These are phyloP conservation scores for Cystoderma amianthinum DNA, from an alignment of 768 basidiomycete species.

Conservation along the genomic window DNA sequence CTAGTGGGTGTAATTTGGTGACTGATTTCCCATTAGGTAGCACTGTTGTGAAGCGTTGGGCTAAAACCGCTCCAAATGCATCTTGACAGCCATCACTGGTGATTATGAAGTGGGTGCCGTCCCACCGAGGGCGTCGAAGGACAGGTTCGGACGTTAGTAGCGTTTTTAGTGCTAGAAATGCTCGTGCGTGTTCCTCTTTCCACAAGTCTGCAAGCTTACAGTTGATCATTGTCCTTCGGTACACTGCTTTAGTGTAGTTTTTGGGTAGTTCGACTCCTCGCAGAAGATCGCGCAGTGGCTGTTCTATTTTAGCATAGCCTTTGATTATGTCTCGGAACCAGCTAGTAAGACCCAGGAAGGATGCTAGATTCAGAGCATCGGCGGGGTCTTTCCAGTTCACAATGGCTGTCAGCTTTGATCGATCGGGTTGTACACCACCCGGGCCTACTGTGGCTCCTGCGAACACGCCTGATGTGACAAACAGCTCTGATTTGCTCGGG, in stretches of 20 bases:
- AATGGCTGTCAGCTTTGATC: conserved; percentile 24
- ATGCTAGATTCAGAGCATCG: conserved; percentile 15
- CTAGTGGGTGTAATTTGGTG: conserved; percentile 15
- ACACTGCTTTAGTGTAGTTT: conserved; percentile 10
- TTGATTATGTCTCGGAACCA: conserved; percentile 23
- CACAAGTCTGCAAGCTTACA: conserved; percentile 8
- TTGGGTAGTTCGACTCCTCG: conserved; percentile 10
- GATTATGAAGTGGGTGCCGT: conserved; percentile 24
- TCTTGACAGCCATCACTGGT: conserved; percentile 24
- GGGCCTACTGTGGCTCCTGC: conserved; percentile 21
- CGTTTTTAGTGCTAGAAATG: conserved; percentile 21
- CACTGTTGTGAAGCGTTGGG: conserved; percentile 13
- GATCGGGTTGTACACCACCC: conserved; percentile 22
- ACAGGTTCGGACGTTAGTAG: conserved; percentile 23
- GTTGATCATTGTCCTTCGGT: conserved; percentile 13
- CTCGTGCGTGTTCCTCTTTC: conserved; percentile 11
- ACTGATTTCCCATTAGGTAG: conserved; percentile 12
- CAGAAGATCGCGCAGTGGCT: conserved; percentile 19
- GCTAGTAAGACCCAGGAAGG: conserved; percentile 23
- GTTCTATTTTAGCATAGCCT: conserved; percentile 19
- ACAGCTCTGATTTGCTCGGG: conserved; percentile 22
- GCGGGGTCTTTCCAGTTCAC: conserved; percentile 20
- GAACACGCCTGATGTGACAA: conserved; percentile 24
- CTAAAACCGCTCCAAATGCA: conserved; percentile 22
- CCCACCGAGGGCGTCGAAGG: conserved; percentile 17